phyloP scores from a whole-genome alignment of 805 yeast species.

The Candida railenensis region DNA sequence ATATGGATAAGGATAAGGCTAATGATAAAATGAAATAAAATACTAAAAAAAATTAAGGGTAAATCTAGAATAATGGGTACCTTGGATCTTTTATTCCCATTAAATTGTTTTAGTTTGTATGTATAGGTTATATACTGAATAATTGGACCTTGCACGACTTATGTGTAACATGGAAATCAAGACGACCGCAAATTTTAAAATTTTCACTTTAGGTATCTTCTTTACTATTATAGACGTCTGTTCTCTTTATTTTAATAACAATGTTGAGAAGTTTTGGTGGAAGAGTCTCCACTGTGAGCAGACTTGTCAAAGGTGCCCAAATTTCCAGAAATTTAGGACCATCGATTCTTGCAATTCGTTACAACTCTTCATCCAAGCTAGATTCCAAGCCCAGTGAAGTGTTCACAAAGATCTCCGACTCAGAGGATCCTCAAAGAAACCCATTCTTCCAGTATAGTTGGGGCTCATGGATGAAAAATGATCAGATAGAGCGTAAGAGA shows the following conservation, averaged over 20 bases:
- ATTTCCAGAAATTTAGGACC: background rate
- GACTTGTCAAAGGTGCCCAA: background rate
- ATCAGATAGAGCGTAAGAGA: conserved; percentile 66
- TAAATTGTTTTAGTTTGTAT: background rate
- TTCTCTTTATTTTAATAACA: background rate
- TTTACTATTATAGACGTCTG: too few species aligned
- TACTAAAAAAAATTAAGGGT: background rate
- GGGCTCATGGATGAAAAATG: conserved; percentile 93
- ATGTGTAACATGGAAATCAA: background rate
- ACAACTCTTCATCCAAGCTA: conserved; percentile 9
- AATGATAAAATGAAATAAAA: background rate
- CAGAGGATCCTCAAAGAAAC: conserved; percentile 64
- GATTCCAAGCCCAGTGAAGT: conserved; percentile 32
- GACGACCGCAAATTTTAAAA: background rate
- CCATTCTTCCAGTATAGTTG: conserved; percentile 85
- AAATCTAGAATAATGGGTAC: background rate
- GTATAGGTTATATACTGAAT: background rate
- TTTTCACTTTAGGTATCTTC: background rate
- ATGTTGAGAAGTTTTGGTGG: conserved; percentile 3
- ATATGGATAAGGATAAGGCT: background rate
- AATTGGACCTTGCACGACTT: background rate
- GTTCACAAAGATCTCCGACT: conserved; percentile 58
- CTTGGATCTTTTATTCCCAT: background rate
- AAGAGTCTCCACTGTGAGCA: background rate
- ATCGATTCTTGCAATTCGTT: background rate